phyloP scores from a whole-genome alignment of 129 eudicot species.

The Silybum marianum region DNA sequence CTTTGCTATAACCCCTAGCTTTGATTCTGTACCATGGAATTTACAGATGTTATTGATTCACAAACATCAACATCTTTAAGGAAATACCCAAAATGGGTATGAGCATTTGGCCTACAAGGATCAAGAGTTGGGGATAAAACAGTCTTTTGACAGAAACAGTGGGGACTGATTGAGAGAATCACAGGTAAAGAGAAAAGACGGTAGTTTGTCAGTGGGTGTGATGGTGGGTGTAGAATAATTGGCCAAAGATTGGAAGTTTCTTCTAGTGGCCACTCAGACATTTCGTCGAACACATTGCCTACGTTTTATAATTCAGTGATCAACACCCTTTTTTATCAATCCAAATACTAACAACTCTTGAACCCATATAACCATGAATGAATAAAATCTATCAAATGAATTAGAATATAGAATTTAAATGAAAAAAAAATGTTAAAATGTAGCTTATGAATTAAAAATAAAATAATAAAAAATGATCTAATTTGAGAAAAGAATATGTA shows the following conservation, averaged over 20 bases:
- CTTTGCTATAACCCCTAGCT: neutral
- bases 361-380: neutral
- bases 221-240: slow-evolving; percentile 38
- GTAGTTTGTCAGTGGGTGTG: slow-evolving; percentile 38
- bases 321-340: neutral
- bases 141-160: slow-evolving; percentile 19
- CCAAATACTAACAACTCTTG: neutral
- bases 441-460: too few relatives aligned
- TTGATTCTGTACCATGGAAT: slow-evolving; percentile 15
- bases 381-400: too few relatives aligned
- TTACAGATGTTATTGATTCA: slow-evolving; percentile 11
- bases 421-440: too few relatives aligned
- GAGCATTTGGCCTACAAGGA: slow-evolving; percentile 2
- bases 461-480: too few relatives aligned
- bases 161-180: slow-evolving; percentile 20
- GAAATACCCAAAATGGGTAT: slow-evolving; percentile 20
- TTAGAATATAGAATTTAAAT: too few relatives aligned
- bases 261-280: neutral
- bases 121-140: slow-evolving; percentile 9
- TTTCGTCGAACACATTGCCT: slow-evolving; percentile 14
- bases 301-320: neutral
- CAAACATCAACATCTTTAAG: slow-evolving; percentile 19
- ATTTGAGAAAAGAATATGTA: too few relatives aligned
- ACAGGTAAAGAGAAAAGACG: slow-evolving; percentile 34
- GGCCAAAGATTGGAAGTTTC: slow-evolving; percentile 25